Percentiles rank a stretch among this genome's conserved stretches.
These are phyloP conservation scores for Rhododendron molle DNA, from an alignment of 148 eudicot genomes.

Conservation along the genomic window DNA sequence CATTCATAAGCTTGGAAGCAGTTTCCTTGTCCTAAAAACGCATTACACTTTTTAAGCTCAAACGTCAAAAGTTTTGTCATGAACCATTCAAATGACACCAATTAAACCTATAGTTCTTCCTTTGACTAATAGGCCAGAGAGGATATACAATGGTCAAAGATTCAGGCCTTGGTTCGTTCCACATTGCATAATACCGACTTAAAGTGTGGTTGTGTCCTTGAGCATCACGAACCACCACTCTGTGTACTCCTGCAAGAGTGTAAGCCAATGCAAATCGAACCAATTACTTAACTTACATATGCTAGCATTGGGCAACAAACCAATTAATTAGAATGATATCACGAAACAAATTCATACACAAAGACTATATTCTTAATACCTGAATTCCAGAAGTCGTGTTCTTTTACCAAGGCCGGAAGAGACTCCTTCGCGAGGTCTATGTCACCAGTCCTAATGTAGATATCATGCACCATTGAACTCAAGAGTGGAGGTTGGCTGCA, in stretches of 20 bases:
- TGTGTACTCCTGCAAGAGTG: conserved; percentile 59
- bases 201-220: conserved; percentile 49
- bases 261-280: background rate
- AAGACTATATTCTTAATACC: conserved; percentile 30
- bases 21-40: conserved; percentile 61
- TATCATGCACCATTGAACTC: conserved; percentile 73
- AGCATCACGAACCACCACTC: conserved; percentile 61
- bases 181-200: conserved; percentile 87
- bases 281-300: background rate
- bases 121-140: background rate
- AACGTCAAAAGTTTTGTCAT: background rate
- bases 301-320: background rate
- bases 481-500: conserved; percentile 88
- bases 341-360: background rate
- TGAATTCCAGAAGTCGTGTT: conserved; percentile 76
- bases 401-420: conserved; percentile 72
- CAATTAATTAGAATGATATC: background rate
- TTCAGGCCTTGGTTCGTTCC: conserved; percentile 96
- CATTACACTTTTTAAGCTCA: background rate
- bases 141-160: conserved; percentile 66
- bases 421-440: conserved; percentile 43
- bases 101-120: background rate
- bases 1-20: conserved; percentile 45
- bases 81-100: background rate
- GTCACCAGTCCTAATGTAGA: conserved; percentile 62